These are phyloP conservation scores for Mycena sp. DNA, from an alignment of 1,284 basidiomycete species.

Conservation along the genomic window DNA sequence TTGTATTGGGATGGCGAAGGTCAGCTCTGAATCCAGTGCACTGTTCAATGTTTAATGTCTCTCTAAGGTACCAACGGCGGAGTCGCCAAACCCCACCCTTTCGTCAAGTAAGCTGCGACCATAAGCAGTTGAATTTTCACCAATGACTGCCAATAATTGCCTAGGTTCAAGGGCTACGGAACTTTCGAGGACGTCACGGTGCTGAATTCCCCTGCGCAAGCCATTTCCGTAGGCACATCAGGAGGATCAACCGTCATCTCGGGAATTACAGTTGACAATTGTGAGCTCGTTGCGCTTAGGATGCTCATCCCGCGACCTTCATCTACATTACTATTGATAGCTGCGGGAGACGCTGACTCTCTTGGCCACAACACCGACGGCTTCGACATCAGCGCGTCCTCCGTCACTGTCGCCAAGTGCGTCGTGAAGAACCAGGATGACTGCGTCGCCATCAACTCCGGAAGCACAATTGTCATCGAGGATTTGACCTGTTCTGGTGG, in stretches of 20 bases:
- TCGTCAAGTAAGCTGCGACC: slow-evolving; percentile 13
- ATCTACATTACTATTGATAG: too few species aligned
- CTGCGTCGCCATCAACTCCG: slow-evolving; percentile 68
- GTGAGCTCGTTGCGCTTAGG: neutral
- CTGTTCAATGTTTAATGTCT: neutral
- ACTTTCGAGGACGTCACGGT: slow-evolving; percentile 31
- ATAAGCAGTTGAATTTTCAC: too few species aligned
- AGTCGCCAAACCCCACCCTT: slow-evolving; percentile 29
- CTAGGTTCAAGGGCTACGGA: slow-evolving; percentile 31
- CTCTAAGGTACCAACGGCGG: slow-evolving; percentile 29
- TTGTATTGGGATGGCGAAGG: slow-evolving; percentile 34
- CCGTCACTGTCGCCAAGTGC: slow-evolving; percentile 56
- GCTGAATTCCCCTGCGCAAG: slow-evolving; percentile 33
- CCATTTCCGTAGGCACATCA: slow-evolving; percentile 29
- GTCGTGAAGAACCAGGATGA: slow-evolving; percentile 57
- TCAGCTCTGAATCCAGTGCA: slow-evolving; percentile 5
- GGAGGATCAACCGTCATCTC: slow-evolving; percentile 17
- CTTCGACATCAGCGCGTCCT: slow-evolving; percentile 57
- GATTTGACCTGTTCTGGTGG: slow-evolving; percentile 64
- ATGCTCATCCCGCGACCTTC: neutral
- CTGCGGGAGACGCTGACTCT: slow-evolving; percentile 24
- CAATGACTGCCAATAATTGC: neutral
- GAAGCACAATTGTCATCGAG: slow-evolving; percentile 62
- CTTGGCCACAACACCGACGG: slow-evolving; percentile 65
- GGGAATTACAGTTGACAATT: slow-evolving; percentile 29